Evolutionary conservation across 169 alveolate species (phyloP).

Genomic region (Miamiensis avidus): DNA sequence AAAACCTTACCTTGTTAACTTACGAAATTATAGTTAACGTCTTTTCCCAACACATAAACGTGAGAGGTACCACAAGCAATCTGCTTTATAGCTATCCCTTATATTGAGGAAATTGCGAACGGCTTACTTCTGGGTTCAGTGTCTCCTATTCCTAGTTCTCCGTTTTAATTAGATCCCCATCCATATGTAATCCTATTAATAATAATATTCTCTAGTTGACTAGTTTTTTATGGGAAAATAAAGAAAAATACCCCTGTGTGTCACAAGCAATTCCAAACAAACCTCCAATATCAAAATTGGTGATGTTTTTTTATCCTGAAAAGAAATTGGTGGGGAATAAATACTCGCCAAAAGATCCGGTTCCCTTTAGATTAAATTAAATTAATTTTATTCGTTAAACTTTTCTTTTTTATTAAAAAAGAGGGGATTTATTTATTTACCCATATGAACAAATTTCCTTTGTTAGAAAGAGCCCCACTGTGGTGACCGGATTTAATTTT

Average conservation of each 20-base stretch:
- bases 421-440: conserved; percentile 11
- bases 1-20: neutral
- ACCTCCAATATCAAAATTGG: conserved; percentile 32
- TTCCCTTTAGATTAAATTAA: conserved; percentile 50
- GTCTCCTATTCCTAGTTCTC: conserved; percentile 56
- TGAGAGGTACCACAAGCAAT: conserved; percentile 37
- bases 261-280: conserved; percentile 40
- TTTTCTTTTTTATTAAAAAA: neutral
- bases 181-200: neutral
- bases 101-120: conserved; percentile 2
- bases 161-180: conserved; percentile 60
- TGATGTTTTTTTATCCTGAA: conserved; percentile 19
- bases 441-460: conserved; percentile 21
- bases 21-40: neutral
- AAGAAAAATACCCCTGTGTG: conserved; percentile 23
- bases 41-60: neutral
- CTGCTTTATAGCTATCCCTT: conserved; percentile 23
- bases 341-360: conserved; percentile 54
- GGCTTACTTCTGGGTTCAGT: conserved; percentile 32
- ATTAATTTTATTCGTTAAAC: conserved; percentile 29
- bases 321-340: conserved; percentile 45
- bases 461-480: neutral
- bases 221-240: neutral
- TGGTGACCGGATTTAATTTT: conserved; percentile 36
- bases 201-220: neutral